These are phyloP conservation scores for Gossypium arboreum DNA, from an alignment of 345 rosid genomes.

Conservation along the genomic window DNA sequence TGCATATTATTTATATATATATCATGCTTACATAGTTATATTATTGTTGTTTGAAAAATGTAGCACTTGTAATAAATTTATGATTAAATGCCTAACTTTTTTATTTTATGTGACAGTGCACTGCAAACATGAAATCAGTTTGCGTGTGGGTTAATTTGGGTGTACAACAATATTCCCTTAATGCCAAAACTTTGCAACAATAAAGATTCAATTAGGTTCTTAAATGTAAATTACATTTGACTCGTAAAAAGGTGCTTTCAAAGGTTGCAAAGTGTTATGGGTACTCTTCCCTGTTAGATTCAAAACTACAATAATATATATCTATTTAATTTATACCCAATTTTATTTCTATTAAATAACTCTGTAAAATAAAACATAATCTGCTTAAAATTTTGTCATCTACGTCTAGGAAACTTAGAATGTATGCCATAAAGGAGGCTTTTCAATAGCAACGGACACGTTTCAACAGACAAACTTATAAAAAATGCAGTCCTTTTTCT, in stretches of 20 bases:
- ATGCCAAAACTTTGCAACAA: not conserved
- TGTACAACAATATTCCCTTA: no score
- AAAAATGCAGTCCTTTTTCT: no score
- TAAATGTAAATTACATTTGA: not conserved
- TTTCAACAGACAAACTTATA: not conserved
- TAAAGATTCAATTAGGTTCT: not conserved
- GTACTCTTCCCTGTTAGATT: not conserved
- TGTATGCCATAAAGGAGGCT: not conserved
- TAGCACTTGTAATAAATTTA: no score
- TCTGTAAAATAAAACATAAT: no score
- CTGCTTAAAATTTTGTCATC: not conserved
- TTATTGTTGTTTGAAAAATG: no score
- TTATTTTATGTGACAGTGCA: no score
- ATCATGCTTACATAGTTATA: no score
- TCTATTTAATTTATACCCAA: no score
- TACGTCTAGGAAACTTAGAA: not conserved
- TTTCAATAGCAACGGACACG: not conserved
- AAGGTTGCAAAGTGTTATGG: not conserved
- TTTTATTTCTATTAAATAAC: no score
- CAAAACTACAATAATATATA: no score
- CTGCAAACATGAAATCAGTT: not conserved
- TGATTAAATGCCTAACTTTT: no score
- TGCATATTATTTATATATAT: no score
- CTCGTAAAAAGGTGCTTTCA: not conserved
- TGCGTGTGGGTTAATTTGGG: not conserved